These are phyloP conservation scores for Trichocomaceae sp. DNA, from an alignment of 2,329 filamentous ascomycete genomes.

Conservation along the genomic window DNA sequence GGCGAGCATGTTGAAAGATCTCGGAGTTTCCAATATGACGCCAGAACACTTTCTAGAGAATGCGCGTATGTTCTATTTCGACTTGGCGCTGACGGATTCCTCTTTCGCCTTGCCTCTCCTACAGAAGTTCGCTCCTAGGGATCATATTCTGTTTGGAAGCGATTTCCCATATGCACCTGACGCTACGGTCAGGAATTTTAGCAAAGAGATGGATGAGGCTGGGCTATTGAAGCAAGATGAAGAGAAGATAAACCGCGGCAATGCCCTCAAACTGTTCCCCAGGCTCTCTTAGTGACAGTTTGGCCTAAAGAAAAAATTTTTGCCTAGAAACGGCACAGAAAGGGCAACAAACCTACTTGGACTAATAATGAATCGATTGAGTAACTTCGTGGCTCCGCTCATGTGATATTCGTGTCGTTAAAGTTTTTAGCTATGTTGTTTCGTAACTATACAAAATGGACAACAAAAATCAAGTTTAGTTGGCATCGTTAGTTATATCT, in stretches of 20 bases:
- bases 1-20: conserved; percentile 13
- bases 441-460: too few species aligned
- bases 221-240: neutral
- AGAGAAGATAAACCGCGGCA: neutral
- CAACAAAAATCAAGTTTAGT: too few species aligned
- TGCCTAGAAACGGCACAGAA: too few species aligned
- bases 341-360: too few species aligned
- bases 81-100: neutral
- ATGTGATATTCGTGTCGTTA: too few species aligned
- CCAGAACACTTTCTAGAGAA: neutral
- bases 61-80: too few species aligned
- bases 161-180: neutral
- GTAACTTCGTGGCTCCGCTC: too few species aligned
- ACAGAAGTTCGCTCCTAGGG: neutral
- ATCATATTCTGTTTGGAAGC: neutral
- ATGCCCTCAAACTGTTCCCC: neutral
- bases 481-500: too few species aligned
- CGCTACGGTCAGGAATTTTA: neutral
- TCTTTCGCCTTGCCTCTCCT: neutral
- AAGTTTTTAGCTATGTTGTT: too few species aligned
- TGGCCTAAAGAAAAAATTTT: too few species aligned
- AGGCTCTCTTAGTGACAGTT: neutral
- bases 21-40: neutral
- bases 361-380: too few species aligned
- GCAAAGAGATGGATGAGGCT: neutral